These are phyloP conservation scores for Ogataea hybrid DNA, from an alignment of 1,139 yeast genomes.

Conservation along the genomic window DNA sequence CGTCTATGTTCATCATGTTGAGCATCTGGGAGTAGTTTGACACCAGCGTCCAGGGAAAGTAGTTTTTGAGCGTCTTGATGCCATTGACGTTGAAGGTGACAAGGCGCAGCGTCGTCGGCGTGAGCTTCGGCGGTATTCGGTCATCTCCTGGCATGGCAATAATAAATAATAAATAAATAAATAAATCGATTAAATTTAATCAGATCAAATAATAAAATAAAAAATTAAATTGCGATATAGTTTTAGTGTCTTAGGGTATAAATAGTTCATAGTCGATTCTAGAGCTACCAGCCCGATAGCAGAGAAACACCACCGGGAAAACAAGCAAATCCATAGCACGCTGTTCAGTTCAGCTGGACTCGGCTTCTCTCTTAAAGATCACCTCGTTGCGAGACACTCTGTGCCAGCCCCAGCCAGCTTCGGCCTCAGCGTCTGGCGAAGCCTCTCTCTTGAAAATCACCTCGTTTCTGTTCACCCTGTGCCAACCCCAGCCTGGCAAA, in stretches of 20 bases:
- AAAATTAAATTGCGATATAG: background rate
- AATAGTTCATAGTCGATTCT: no score
- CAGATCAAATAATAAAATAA: background rate
- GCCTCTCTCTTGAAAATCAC: slow-evolving; percentile 28
- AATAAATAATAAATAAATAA: background rate
- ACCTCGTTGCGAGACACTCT: background rate
- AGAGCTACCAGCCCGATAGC: background rate
- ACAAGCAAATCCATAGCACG: background rate
- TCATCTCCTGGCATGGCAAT: slow-evolving; percentile 6
- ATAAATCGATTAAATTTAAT: background rate
- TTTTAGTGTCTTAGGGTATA: no score
- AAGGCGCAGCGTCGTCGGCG: slow-evolving; percentile 21
- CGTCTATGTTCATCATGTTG: slow-evolving; percentile 60
- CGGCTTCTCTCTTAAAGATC: slow-evolving; percentile 15
- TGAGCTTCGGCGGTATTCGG: slow-evolving; percentile 14
- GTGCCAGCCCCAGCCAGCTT: slow-evolving; percentile 16
- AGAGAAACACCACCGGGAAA: background rate
- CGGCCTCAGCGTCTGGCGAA: slow-evolving; percentile 18
- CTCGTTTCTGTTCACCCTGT: slow-evolving; percentile 15
- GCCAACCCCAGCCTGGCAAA: slow-evolving; percentile 21
- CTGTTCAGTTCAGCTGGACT: slow-evolving; percentile 12
- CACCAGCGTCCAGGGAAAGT: slow-evolving; percentile 74
- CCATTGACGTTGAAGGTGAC: slow-evolving; percentile 84
- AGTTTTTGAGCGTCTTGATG: slow-evolving; percentile 70
- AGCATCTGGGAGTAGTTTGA: slow-evolving; percentile 52